Percentiles rank a stretch among this genome's conserved stretches.
Evolutionary conservation across 2,329 filamentous ascomycete genomes (phyloP).

Genomic region (Penicillium sp.): DNA sequence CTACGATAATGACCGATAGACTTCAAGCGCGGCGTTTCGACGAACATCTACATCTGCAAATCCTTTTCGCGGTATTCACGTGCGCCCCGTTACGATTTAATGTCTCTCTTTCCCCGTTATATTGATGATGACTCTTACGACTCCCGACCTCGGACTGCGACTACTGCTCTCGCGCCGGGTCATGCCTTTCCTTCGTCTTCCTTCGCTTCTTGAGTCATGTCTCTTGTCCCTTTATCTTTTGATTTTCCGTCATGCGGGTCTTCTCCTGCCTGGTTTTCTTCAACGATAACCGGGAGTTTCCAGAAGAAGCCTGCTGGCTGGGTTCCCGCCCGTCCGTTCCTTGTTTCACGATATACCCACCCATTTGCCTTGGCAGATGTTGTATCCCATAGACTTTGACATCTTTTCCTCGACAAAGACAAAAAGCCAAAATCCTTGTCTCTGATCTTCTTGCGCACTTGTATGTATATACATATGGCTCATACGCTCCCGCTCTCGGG

Average conservation of each 20-base stretch:
- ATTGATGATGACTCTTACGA: conserved; percentile 28
- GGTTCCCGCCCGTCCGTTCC: conserved; percentile 18
- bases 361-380: background rate
- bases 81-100: conserved; percentile 29
- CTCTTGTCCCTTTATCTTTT: conserved; percentile 2
- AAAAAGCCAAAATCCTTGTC: conserved; percentile 6
- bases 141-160: conserved; percentile 30
- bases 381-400: conserved; percentile 14
- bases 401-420: conserved; percentile 1
- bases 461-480: conserved; percentile 9
- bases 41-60: conserved; percentile 2
- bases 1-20: conserved; percentile 31
- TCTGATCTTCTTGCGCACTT: too few relatives aligned
- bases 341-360: conserved; percentile 19
- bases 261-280: conserved; percentile 8
- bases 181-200: conserved; percentile 31
- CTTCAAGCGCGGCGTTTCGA: background rate
- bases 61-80: background rate
- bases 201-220: conserved; percentile 15
- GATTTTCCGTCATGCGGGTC: background rate
- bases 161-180: conserved; percentile 35
- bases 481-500: background rate
- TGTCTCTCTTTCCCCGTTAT: conserved; percentile 29
- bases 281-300: too few relatives aligned
- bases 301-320: too few relatives aligned